A percentile compares a stretch with the other conserved stretches of the same genome.
phyloP scores from a whole-genome alignment of 169 alveolate species.

The Miamiensis avidus region DNA sequence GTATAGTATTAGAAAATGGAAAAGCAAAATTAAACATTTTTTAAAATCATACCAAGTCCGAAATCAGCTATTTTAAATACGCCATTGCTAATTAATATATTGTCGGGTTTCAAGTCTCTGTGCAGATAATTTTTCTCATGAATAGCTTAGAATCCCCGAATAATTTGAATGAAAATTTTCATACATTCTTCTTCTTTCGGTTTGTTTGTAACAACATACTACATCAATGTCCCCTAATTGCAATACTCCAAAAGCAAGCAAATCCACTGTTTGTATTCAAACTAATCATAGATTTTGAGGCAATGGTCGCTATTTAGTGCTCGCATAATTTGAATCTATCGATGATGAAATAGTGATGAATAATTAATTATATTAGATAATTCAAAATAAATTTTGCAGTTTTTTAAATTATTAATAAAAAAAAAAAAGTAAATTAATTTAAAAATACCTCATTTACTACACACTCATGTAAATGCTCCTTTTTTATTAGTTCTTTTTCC shows the following conservation, averaged over 20 bases:
- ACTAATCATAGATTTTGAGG: not conserved
- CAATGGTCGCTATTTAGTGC: not conserved
- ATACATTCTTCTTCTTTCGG: conserved; percentile 38
- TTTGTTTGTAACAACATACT: conserved; percentile 50
- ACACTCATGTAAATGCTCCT: not conserved
- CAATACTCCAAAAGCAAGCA: not conserved
- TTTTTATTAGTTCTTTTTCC: not conserved
- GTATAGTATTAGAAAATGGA: too few species aligned
- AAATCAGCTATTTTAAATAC: conserved; percentile 46
- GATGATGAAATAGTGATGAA: not conserved
- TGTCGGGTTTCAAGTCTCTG: conserved; percentile 44
- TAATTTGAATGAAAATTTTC: conserved; percentile 10
- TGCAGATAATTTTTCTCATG: conserved; percentile 29
- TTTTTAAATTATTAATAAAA: too few species aligned
- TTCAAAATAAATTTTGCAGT: not conserved
- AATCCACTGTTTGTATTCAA: not conserved
- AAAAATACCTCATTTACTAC: not conserved
- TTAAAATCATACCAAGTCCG: too few species aligned
- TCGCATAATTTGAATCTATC: not conserved
- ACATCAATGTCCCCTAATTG: conserved; percentile 49
- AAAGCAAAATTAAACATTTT: too few species aligned
- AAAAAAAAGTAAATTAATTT: too few species aligned
- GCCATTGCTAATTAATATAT: conserved; percentile 38
- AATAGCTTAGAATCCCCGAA: conserved; percentile 30
- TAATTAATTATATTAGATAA: not conserved